Evolutionary conservation across 2,329 filamentous ascomycete species (phyloP).

Genomic region (Karstenula rhodostoma): DNA sequence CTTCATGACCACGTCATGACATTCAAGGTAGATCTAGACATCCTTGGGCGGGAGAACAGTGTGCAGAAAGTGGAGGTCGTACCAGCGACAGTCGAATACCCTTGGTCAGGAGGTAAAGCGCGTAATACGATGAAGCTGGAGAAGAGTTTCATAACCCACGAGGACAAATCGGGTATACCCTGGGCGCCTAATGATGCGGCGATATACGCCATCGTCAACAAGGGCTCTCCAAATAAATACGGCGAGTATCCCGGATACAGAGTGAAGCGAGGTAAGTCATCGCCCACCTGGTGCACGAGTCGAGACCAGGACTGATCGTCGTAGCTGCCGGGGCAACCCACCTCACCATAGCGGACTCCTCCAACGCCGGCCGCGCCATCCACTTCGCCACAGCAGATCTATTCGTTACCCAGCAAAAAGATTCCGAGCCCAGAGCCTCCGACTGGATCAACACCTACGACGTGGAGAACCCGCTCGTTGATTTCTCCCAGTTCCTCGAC

Average conservation of each 20-base stretch:
- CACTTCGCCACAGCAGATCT: conserved; percentile 62
- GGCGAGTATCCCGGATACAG: conserved; percentile 64
- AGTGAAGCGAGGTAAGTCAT: conserved; percentile 50
- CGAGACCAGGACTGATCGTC: conserved; percentile 12
- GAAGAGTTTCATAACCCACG: conserved; percentile 49
- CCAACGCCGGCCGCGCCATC: conserved; percentile 55
- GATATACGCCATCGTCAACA: conserved; percentile 62
- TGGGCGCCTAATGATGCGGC: conserved; percentile 59
- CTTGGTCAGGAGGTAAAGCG: conserved; percentile 59
- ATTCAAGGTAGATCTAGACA: conserved; percentile 54
- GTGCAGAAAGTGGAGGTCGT: conserved; percentile 44
- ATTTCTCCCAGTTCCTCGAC: conserved; percentile 62
- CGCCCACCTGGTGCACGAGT: too few species aligned
- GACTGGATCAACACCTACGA: conserved; percentile 58
- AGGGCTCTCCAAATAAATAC: conserved; percentile 57
- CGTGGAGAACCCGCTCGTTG: conserved; percentile 57
- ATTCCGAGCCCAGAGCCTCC: conserved; percentile 59
- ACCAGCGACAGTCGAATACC: conserved; percentile 56
- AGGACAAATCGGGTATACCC: conserved; percentile 51
- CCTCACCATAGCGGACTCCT: conserved; percentile 60
- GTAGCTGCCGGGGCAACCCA: conserved; percentile 28
- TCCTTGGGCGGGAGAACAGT: conserved; percentile 47
- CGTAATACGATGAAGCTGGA: conserved; percentile 63
- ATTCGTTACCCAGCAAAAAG: conserved; percentile 60
- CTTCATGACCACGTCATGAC: conserved; percentile 52